A percentile compares a stretch with the other conserved stretches of the same genome.
Conservation (phyloP, 495 filamentous ascomycete genomes). For the Extremus antarcticus region DNA sequence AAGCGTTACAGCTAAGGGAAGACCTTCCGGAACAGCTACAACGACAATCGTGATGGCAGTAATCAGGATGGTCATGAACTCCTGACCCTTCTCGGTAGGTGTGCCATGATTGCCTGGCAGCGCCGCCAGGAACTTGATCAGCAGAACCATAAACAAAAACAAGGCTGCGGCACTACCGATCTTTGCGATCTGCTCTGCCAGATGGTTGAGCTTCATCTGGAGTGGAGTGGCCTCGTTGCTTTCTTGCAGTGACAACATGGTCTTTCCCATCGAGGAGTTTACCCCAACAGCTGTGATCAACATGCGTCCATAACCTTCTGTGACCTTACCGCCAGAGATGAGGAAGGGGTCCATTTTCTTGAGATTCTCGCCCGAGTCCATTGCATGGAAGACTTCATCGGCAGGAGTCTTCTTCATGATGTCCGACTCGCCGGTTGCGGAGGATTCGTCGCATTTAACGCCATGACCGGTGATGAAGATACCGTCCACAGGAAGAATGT, state of each 20-base stretch:
- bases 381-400: conserved; percentile 70
- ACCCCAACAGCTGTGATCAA: conserved; percentile 78
- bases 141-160: conserved; percentile 78
- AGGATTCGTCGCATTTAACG: conserved; percentile 56
- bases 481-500: conserved; percentile 49
- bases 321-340: conserved; percentile 81
- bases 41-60: conserved; percentile 92
- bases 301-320: conserved; percentile 81
- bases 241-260: conserved; percentile 85
- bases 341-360: conserved; percentile 90
- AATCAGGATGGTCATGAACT: conserved; percentile 88
- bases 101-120: conserved; percentile 45
- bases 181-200: conserved; percentile 91
- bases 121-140: conserved; percentile 75
- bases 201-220: conserved; percentile 79
- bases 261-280: conserved; percentile 83
- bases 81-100: conserved; percentile 67
- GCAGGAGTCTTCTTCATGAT: conserved; percentile 53
- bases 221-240: conserved; percentile 88
- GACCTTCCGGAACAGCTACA: conserved; percentile 86
- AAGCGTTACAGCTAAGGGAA: conserved; percentile 85
- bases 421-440: conserved; percentile 59
- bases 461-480: conserved; percentile 38
- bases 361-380: conserved; percentile 63
- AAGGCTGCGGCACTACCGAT: conserved; percentile 75